Percentiles rank a stretch among this genome's conserved stretches.
These are phyloP conservation scores for Solanum clarkiae DNA, from an alignment of 257 asterid species.

Conservation along the genomic window DNA sequence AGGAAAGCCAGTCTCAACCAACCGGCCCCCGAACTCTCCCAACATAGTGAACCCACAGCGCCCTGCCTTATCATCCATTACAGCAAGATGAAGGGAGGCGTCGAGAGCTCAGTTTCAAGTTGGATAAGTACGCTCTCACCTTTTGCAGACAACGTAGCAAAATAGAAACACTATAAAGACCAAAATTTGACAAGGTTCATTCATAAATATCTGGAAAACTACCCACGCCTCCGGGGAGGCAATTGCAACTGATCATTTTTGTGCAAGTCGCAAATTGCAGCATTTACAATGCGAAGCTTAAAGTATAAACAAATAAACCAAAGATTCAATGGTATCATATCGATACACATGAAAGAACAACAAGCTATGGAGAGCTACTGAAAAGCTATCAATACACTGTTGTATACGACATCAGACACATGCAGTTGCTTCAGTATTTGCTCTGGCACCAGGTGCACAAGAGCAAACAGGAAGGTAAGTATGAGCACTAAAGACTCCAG, in stretches of 20 bases:
- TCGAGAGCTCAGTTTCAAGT: background rate
- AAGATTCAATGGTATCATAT: background rate
- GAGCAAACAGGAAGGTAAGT: background rate
- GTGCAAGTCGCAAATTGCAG: background rate
- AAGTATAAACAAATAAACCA: background rate
- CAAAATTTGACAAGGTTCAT: background rate
- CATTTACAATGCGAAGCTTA: background rate
- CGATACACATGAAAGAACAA: background rate
- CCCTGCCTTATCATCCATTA: too few species aligned
- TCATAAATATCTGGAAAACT: background rate
- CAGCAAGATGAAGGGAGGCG: too few species aligned
- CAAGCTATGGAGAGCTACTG: background rate
- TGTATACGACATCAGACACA: background rate
- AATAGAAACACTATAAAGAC: background rate
- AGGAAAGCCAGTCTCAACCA: too few species aligned
- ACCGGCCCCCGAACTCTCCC: too few species aligned
- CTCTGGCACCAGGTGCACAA: background rate
- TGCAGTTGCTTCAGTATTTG: background rate
- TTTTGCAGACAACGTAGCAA: background rate
- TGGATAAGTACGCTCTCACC: background rate
- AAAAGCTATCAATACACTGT: background rate
- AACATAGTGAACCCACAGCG: too few species aligned
- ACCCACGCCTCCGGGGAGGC: background rate
- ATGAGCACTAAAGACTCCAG: background rate
- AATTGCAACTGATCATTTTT: background rate